phyloP scores from a whole-genome alignment of 257 asterid species.

The Ballota nigra region DNA sequence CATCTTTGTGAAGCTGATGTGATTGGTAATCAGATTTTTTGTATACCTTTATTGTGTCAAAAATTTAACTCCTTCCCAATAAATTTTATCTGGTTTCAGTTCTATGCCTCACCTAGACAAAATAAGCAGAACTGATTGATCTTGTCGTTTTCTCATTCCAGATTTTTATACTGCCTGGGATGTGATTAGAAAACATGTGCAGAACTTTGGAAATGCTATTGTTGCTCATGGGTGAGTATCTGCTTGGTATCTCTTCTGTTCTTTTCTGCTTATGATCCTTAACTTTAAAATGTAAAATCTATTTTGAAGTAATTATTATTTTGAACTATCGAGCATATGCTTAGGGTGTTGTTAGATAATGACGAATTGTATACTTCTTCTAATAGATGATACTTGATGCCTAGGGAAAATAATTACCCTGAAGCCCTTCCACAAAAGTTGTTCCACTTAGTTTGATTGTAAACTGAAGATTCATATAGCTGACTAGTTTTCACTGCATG shows the following conservation, averaged over 20 bases:
- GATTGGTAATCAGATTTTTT: constrained; percentile 52
- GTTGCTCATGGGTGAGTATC: constrained; percentile 72
- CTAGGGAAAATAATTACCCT: constrained; percentile 1
- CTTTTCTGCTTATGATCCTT: constrained; percentile 9
- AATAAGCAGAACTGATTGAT: constrained; percentile 22
- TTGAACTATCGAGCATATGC: neutral
- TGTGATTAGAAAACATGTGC: constrained; percentile 67
- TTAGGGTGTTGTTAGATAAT: constrained; percentile 3
- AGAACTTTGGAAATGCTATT: constrained; percentile 49
- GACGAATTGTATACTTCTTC: neutral
- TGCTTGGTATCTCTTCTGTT: constrained; percentile 11
- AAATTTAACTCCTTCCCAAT: neutral
- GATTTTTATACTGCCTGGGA: constrained; percentile 99
- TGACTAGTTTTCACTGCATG: neutral
- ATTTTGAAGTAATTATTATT: neutral
- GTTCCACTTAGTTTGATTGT: neutral
- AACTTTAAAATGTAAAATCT: constrained; percentile 10
- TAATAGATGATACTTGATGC: neutral
- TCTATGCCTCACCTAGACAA: constrained; percentile 7
- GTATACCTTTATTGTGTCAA: constrained; percentile 14
- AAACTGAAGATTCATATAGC: neutral
- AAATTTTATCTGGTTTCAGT: constrained; percentile 8
- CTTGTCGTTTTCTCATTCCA: constrained; percentile 34
- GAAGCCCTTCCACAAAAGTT: neutral
- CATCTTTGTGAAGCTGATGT: constrained; percentile 98